Evolutionary conservation across 208 protist genomes (phyloP).

Genomic region (Tritrichomonas foetus): DNA sequence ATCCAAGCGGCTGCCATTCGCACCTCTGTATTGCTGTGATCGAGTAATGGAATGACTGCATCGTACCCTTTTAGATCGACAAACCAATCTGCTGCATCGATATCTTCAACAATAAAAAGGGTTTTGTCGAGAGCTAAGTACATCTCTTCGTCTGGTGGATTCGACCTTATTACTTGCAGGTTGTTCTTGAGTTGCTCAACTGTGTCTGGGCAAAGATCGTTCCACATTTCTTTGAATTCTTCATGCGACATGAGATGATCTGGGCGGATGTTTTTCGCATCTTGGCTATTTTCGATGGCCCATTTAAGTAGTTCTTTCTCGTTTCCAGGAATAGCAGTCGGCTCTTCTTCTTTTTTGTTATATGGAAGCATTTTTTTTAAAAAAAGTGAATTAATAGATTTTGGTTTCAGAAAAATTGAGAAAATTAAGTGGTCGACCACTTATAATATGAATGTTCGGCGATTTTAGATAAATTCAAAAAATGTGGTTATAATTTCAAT

Average conservation of each 20-base stretch:
- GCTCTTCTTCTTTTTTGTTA: no score
- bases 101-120: conserved; percentile 5
- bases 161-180: not conserved
- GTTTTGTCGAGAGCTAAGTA: not conserved
- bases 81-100: conserved; percentile 29
- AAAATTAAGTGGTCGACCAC: no score
- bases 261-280: not conserved
- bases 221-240: conserved; percentile 22
- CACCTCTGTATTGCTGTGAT: not conserved
- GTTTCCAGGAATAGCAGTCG: no score
- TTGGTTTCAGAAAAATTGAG: no score
- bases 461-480: no score
- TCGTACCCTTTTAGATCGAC: conserved; percentile 4
- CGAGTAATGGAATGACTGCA: not conserved
- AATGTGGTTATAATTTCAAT: no score
- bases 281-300: no score
- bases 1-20: conserved; percentile 29
- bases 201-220: not conserved
- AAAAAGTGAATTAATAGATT: no score
- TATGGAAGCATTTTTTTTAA: no score
- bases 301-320: no score
- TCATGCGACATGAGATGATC: not conserved
- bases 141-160: not conserved
- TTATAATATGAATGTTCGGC: no score
- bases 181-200: not conserved